Evolutionary conservation across 192 early-diverging fungal species (phyloP).

Genomic region (Martensiomyces pterosporus): DNA sequence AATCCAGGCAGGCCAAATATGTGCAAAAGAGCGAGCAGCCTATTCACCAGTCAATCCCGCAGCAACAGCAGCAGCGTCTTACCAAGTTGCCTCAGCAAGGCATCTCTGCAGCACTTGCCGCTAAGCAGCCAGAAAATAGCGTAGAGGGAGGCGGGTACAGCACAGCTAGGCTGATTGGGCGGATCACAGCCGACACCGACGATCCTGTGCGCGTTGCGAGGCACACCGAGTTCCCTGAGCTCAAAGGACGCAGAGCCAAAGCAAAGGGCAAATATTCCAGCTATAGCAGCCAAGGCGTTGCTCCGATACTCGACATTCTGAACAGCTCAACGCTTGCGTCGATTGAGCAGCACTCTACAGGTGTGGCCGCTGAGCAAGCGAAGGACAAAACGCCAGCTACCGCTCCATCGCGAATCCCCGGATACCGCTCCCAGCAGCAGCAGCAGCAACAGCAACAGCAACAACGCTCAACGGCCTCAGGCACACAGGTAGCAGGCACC

Average conservation of each 20-base stretch:
- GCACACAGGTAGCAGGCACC: conserved; percentile 1
- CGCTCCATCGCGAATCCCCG: conserved; percentile 40
- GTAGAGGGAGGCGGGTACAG: conserved; percentile 10
- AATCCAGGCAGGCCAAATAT: too few relatives aligned
- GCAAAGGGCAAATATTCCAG: conserved; percentile 13
- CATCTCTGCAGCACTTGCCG: not conserved
- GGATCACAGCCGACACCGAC: conserved; percentile 33
- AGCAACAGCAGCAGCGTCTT: conserved; percentile 6
- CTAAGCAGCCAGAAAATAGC: not conserved
- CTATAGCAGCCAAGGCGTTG: conserved; percentile 16
- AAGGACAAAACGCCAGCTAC: not conserved
- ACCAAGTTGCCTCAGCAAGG: not conserved
- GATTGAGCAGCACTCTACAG: not conserved
- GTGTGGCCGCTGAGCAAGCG: not conserved
- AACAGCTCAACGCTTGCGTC: conserved; percentile 2
- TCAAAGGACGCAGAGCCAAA: conserved; percentile 21
- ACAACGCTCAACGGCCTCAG: conserved; percentile 1
- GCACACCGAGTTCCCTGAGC: conserved; percentile 41
- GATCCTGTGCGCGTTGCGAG: conserved; percentile 22
- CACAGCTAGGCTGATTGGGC: conserved; percentile 33
- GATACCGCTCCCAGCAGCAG: conserved; percentile 18
- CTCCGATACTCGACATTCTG: conserved; percentile 37
- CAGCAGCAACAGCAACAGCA: conserved; percentile 2
- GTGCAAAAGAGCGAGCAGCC: not conserved
- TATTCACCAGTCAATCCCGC: not conserved